Conservation (phyloP, 331 rosid genomes). For the Malus hybrid region DNA sequence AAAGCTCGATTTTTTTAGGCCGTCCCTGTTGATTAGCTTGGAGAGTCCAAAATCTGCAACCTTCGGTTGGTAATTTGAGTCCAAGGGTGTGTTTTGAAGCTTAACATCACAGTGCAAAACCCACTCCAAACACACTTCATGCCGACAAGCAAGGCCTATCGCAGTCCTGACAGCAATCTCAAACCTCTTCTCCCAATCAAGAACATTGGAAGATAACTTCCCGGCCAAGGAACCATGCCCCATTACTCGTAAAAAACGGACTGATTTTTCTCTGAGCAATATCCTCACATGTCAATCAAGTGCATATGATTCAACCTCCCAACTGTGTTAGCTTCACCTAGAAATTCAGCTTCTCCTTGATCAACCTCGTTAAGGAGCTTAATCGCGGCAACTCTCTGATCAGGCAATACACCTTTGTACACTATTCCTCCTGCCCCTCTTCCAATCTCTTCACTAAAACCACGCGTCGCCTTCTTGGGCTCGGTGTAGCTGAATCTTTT, state of each 20-base stretch:
- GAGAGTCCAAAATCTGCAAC: conserved; percentile 57
- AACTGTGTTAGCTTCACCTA: conserved; percentile 35
- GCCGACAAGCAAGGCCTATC: conserved; percentile 45
- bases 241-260: conserved; percentile 30
- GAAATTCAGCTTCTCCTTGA: conserved; percentile 39
- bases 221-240: conserved; percentile 43
- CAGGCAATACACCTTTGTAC: conserved; percentile 31
- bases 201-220: conserved; percentile 21
- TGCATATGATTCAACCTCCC: conserved; percentile 58
- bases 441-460: conserved; percentile 35
- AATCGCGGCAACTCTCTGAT: conserved; percentile 4
- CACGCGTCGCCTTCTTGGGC: conserved; percentile 26
- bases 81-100: conserved; percentile 50
- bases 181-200: conserved; percentile 44
- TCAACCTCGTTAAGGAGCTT: conserved; percentile 25
- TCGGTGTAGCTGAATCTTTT: conserved; percentile 32
- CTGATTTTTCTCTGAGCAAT: conserved; percentile 46
- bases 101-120: conserved; percentile 54
- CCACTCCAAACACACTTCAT: conserved; percentile 62
- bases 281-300: conserved; percentile 63
- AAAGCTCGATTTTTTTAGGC: conserved; percentile 19
- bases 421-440: conserved; percentile 45
- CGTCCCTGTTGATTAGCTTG: conserved; percentile 31
- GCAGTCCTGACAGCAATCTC: conserved; percentile 43
- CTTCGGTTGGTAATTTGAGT: conserved; percentile 36